Evolutionary conservation across 352 stramenopile genomes (phyloP), one percentile per base, ranked within the genome.

Genomic region (Phytophthora fragariae): DNA sequence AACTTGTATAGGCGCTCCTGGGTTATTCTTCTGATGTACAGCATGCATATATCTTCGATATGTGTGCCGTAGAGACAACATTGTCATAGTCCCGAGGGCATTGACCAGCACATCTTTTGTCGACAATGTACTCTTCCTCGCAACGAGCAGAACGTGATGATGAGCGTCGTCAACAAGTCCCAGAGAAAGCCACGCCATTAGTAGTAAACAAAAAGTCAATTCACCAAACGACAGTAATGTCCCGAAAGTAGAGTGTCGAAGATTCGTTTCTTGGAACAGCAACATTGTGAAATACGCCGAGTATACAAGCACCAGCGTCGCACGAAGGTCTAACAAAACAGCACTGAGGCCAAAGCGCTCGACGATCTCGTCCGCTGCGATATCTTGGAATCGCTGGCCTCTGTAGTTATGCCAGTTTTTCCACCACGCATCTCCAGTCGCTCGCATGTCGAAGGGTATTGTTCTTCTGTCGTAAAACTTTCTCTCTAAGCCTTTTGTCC

Each of bases 281-380:
- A n/a, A 53, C 8, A 29, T 53, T 24, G 46, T 29, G 8, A 53
- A 24, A 27, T 53, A 53, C 12, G 14, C 6, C 17, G 46, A 53
- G n/a, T 53, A 53, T 29, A 53, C 46, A 53, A 53, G 17, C 46
- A 53, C 46, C 46, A 53, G n/a, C 8, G n/a, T 53, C 46, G 29
- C n/a, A 11, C 46, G 17, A 6, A 29, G 8, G 8, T 53, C 46
- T n/a, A 53, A 29, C 3, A 53, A 8, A 14, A 29, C 46, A 53
- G 8, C 46, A 15, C 46, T 53, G n/a, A 53, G 8, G 7, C 83
- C 77, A 73, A 83, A 86, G 54, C 78, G 72, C 57, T 92, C 82
- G 8, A 84, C 62, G 12, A 90, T 75, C 35, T 80, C 86, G 62
- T 91, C 77, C n/a, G 83, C 64, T 10, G 75, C 76, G 24, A 65